Evolutionary conservation across 192 early-diverging fungal species (phyloP).

Genomic region (Entomortierella parvispora): DNA sequence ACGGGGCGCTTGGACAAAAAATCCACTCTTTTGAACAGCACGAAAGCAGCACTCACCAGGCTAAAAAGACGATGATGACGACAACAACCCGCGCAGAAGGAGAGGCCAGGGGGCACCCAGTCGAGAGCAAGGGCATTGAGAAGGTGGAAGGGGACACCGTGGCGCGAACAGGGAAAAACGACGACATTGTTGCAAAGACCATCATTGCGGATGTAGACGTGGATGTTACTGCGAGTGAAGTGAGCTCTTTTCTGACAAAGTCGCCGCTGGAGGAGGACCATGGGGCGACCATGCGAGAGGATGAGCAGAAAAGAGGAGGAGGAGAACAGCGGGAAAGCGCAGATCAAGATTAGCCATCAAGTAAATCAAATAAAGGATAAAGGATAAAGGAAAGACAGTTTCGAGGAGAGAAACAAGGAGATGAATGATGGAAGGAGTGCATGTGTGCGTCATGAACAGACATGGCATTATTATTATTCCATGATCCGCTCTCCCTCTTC

Average conservation of each 20-base stretch:
- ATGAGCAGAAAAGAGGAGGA: background rate
- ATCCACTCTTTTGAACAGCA: too few relatives aligned
- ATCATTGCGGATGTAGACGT: slow-evolving; percentile 2
- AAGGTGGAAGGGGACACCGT: background rate
- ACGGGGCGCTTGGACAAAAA: too few relatives aligned
- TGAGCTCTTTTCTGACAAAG: background rate
- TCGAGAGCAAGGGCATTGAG: background rate
- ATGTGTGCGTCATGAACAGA: too few relatives aligned
- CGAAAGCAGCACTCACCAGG: too few relatives aligned
- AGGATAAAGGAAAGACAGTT: background rate
- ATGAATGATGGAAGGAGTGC: background rate
- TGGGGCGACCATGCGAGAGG: background rate
- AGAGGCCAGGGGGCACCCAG: background rate
- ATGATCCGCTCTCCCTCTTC: too few relatives aligned
- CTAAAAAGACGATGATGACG: background rate
- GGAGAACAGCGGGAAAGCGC: background rate
- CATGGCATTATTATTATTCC: too few relatives aligned
- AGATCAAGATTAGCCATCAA: background rate
- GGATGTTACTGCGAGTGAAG: slow-evolving; percentile 17
- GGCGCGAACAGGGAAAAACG: background rate
- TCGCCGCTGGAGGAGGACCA: background rate
- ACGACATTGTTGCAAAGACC: background rate
- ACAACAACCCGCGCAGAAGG: background rate
- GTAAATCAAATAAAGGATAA: background rate
- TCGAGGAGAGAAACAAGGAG: background rate